A percentile compares a stretch with the other conserved stretches of the same genome.
phyloP scores from a whole-genome alignment of 2,329 filamentous ascomycete genomes.

The Paecilomyces dactylethromorphus region DNA sequence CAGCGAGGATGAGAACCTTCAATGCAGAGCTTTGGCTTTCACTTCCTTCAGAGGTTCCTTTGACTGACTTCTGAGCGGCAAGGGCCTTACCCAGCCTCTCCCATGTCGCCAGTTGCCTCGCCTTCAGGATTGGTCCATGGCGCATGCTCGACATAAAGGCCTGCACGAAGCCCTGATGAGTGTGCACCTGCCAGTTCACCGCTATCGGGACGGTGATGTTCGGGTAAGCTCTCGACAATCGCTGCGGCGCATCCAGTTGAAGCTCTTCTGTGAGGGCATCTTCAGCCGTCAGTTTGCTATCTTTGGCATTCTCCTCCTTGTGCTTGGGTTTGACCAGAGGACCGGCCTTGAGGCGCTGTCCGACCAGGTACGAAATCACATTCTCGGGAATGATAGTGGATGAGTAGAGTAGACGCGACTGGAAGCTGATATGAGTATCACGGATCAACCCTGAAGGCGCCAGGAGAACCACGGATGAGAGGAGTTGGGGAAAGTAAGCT shows the following conservation, averaged over 20 bases:
- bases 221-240: conserved; percentile 47
- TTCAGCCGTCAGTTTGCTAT: conserved; percentile 31
- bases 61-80: conserved; percentile 29
- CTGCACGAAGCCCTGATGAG: conserved; percentile 61
- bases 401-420: conserved; percentile 58
- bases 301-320: conserved; percentile 17
- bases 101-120: conserved; percentile 55
- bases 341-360: conserved; percentile 42
- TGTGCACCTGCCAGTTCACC: conserved; percentile 62
- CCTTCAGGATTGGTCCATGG: conserved; percentile 61
- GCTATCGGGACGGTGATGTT: conserved; percentile 54
- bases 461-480: conserved; percentile 66
- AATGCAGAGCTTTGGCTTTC: conserved; percentile 23
- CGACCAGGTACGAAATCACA: conserved; percentile 48
- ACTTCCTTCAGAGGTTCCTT: conserved; percentile 14
- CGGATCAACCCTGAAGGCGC: conserved; percentile 73
- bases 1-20: conserved; percentile 61
- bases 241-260: conserved; percentile 21
- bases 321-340: conserved; percentile 27
- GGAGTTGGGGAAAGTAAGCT: conserved; percentile 59
- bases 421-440: conserved; percentile 53
- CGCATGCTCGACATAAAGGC: conserved; percentile 67
- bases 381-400: conserved; percentile 54
- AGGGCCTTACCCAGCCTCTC: conserved; percentile 47
- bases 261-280: conserved; percentile 38